These are phyloP conservation scores for Wickerhamomyces sydowiorum DNA, from an alignment of 805 yeast genomes.

Conservation along the genomic window DNA sequence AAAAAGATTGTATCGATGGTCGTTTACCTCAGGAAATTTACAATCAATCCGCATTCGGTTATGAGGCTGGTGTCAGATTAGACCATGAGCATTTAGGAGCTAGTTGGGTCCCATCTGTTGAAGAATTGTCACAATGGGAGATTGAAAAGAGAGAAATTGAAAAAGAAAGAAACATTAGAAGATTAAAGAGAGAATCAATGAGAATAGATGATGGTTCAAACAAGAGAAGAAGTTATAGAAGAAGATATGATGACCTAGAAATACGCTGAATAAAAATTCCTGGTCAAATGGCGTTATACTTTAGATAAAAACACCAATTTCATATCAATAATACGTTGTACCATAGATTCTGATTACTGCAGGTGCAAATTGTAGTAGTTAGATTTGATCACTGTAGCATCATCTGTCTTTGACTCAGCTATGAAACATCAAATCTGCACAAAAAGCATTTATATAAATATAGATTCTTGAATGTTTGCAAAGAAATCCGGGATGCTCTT, in stretches of 20 bases:
- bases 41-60: constrained; percentile 58
- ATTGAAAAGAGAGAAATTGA: constrained; percentile 94
- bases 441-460: too few species aligned
- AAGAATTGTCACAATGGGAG: constrained; percentile 83
- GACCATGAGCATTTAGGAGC: constrained; percentile 77
- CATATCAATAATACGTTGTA: background rate
- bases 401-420: too few species aligned
- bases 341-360: too few species aligned
- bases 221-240: constrained; percentile 33
- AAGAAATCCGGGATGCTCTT: too few species aligned
- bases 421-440: too few species aligned
- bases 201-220: constrained; percentile 51
- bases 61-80: constrained; percentile 59
- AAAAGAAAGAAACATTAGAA: constrained; percentile 83
- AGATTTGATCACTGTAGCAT: too few species aligned
- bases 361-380: too few species aligned
- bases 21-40: constrained; percentile 43
- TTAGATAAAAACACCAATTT: too few species aligned
- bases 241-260: constrained; percentile 49
- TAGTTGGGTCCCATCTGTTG: constrained; percentile 84
- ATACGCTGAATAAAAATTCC: background rate
- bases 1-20: constrained; percentile 78
- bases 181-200: constrained; percentile 88
- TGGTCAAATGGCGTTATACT: too few species aligned
- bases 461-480: too few species aligned